Conservation (phyloP, 768 basidiomycete species). For the Galerina sulciceps region DNA sequence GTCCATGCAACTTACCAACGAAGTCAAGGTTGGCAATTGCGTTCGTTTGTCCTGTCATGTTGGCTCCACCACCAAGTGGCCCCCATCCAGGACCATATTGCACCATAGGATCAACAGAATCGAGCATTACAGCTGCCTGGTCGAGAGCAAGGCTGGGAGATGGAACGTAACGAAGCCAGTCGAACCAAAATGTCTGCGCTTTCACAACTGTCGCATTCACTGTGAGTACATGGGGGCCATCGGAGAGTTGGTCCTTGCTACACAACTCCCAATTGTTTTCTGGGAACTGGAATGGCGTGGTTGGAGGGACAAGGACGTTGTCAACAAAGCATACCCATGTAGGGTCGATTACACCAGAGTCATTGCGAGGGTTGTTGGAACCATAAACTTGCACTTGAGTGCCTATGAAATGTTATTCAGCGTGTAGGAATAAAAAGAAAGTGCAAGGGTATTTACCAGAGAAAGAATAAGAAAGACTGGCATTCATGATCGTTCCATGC, state of each 20-base stretch:
- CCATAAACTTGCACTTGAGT: conserved; percentile 19
- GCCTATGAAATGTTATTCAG: conserved; percentile 6
- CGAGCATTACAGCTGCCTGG: conserved; percentile 19
- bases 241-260: conserved; percentile 15
- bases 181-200: conserved; percentile 31
- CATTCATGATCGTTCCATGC: conserved; percentile 32
- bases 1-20: conserved; percentile 18
- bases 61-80: conserved; percentile 17
- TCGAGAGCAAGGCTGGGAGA: conserved; percentile 20
- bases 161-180: conserved; percentile 30
- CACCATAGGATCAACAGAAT: conserved; percentile 23
- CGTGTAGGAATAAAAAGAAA: neutral
- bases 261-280: conserved; percentile 33
- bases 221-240: conserved; percentile 28
- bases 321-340: conserved; percentile 28
- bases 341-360: conserved; percentile 23
- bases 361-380: conserved; percentile 19
- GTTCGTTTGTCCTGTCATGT: conserved; percentile 17
- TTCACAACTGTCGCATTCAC: conserved; percentile 23
- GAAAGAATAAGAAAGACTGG: conserved; percentile 32
- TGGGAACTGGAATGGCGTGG: conserved; percentile 11
- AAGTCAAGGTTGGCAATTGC: conserved; percentile 25
- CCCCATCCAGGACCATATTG: conserved; percentile 26
- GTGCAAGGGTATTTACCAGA: conserved; percentile 24
- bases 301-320: conserved; percentile 23